phyloP scores from a whole-genome alignment of 2,329 filamentous ascomycete species.

The Microcyclospora pomicola region DNA sequence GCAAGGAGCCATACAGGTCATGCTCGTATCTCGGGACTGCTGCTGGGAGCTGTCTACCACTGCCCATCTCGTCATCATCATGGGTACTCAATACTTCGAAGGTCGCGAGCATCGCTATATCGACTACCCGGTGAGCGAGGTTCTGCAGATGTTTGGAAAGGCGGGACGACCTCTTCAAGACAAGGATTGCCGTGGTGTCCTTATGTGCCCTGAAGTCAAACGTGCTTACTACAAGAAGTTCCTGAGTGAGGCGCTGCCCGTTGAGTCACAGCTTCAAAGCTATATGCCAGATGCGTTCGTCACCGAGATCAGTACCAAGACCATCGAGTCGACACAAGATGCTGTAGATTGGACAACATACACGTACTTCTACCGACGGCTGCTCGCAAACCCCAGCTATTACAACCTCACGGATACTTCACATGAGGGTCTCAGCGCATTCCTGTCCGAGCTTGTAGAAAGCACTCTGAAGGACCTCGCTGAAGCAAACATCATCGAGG shows the following conservation, averaged over 20 bases:
- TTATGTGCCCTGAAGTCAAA: conserved; percentile 91
- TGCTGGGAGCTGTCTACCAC: conserved; percentile 89
- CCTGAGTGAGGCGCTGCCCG: conserved; percentile 84
- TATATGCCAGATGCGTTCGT: conserved; percentile 94
- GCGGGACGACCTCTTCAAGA: conserved; percentile 67
- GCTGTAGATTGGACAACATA: conserved; percentile 98
- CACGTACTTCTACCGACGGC: conserved; percentile 91
- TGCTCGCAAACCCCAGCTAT: conserved; percentile 91
- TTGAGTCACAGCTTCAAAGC: conserved; percentile 84
- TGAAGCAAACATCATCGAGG: conserved; percentile 89
- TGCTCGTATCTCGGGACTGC: conserved; percentile 71
- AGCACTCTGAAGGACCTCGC: conserved; percentile 77
- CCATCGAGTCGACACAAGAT: conserved; percentile 88
- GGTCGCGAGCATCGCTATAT: conserved; percentile 93
- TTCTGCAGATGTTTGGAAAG: conserved; percentile 96
- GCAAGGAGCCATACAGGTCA: conserved; percentile 76
- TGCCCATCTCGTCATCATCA: conserved; percentile 84
- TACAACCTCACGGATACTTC: conserved; percentile 81
- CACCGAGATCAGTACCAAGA: conserved; percentile 90
- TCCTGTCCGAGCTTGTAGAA: conserved; percentile 89
- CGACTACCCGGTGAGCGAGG: conserved; percentile 86
- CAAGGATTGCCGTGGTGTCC: conserved; percentile 72
- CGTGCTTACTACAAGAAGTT: conserved; percentile 99
- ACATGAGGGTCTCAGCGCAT: conserved; percentile 84
- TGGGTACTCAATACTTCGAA: conserved; percentile 97